phyloP scores from a whole-genome alignment of 169 alveolate species.

The Eimeria sp. region DNA sequence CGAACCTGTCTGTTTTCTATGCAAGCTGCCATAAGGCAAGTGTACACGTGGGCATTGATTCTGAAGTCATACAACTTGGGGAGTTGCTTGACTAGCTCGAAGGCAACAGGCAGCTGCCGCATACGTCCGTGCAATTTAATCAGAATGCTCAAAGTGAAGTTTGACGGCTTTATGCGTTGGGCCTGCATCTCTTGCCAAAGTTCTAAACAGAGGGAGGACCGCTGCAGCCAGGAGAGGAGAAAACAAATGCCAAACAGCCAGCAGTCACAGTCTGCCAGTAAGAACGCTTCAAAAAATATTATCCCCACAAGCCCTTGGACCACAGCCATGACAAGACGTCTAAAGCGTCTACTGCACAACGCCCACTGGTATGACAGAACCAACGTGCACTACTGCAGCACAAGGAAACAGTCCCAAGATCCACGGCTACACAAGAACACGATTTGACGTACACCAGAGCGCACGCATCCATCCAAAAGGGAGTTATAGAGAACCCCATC shows the following conservation, averaged over 20 bases:
- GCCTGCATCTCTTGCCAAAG: constrained; percentile 92
- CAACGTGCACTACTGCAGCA: neutral
- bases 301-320: neutral
- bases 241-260: neutral
- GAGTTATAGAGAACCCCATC: constrained; percentile 98
- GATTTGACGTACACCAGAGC: constrained; percentile 88
- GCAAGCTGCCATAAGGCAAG: constrained; percentile 93
- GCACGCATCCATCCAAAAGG: constrained; percentile 97
- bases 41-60: constrained; percentile 91
- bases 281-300: neutral
- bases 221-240: constrained; percentile 43
- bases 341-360: neutral
- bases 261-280: neutral
- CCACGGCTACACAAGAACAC: neutral
- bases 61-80: constrained; percentile 87
- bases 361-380: neutral
- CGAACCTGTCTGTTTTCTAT: constrained; percentile 88
- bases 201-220: constrained; percentile 88
- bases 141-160: constrained; percentile 91
- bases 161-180: constrained; percentile 89
- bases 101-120: constrained; percentile 90
- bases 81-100: constrained; percentile 88
- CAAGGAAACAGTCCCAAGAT: neutral
- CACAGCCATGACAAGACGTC: neutral
- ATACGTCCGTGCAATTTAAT: constrained; percentile 91